A percentile compares a stretch with the other conserved stretches of the same genome.
Evolutionary conservation across 768 basidiomycete genomes (phyloP).

Genomic region (Sarcomyxa edulis): DNA sequence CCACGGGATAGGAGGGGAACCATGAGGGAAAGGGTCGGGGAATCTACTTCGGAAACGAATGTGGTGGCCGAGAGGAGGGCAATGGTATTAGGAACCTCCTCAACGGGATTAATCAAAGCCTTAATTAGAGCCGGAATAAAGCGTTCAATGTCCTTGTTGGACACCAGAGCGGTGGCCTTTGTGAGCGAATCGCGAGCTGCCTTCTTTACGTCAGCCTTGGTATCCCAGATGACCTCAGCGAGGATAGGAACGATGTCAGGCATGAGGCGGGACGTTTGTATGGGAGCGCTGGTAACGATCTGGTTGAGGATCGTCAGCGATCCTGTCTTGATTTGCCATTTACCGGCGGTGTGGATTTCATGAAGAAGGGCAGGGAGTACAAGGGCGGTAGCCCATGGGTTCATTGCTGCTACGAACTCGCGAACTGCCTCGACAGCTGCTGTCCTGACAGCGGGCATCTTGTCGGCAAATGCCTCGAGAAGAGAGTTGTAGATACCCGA

Average conservation of each 20-base stretch:
- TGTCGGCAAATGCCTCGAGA: conserved; percentile 92
- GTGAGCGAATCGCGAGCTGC: conserved; percentile 91
- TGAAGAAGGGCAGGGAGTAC: conserved; percentile 85
- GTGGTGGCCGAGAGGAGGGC: conserved; percentile 95
- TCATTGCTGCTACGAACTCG: conserved; percentile 70
- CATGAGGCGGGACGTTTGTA: conserved; percentile 84
- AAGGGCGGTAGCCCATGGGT: conserved; percentile 82
- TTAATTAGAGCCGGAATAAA: conserved; percentile 98
- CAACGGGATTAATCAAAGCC: conserved; percentile 96
- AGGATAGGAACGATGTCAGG: conserved; percentile 94
- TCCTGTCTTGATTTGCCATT: conserved; percentile 96
- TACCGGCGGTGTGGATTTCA: conserved; percentile 92
- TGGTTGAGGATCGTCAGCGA: conserved; percentile 78
- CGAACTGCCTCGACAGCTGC: conserved; percentile 82
- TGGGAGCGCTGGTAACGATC: conserved; percentile 77
- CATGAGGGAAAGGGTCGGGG: conserved; percentile 95
- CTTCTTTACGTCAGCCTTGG: conserved; percentile 98
- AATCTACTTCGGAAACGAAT: conserved; percentile 99
- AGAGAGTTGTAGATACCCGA: conserved; percentile 84
- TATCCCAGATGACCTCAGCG: conserved; percentile 96
- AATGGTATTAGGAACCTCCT: conserved; percentile 96
- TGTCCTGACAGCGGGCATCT: conserved; percentile 82
- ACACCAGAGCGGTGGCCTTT: conserved; percentile 89
- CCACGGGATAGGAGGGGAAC: conserved; percentile 93
- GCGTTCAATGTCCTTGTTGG: conserved; percentile 97